These are phyloP conservation scores for Neurospora sp. DNA, from an alignment of 495 filamentous ascomycete species.

Conservation along the genomic window DNA sequence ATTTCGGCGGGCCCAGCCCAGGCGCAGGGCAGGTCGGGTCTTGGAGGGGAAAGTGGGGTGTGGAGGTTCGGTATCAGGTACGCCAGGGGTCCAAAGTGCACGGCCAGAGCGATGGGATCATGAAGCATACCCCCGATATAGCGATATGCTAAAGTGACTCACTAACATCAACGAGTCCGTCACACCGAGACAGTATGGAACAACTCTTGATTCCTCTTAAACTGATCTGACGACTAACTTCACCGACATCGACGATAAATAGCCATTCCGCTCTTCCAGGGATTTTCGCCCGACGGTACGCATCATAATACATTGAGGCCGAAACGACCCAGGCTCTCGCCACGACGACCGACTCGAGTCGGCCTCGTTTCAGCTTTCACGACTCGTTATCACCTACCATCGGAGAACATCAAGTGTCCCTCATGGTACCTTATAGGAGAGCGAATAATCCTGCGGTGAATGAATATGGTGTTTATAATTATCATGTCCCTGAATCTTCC, in stretches of 20 bases:
- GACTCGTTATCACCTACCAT: neutral
- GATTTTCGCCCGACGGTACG: neutral
- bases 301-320: neutral
- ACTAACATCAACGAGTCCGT: neutral
- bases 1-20: constrained; percentile 12
- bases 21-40: neutral
- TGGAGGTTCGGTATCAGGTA: constrained; percentile 1
- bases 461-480: neutral
- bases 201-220: neutral
- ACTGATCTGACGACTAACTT: neutral
- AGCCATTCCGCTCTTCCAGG: neutral
- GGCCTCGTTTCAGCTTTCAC: neutral
- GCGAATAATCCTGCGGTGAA: too few relatives aligned
- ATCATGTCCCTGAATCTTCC: neutral
- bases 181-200: neutral
- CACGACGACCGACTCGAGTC: neutral
- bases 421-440: too few relatives aligned
- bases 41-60: constrained; percentile 23
- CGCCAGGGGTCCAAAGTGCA: constrained; percentile 6
- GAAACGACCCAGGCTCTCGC: neutral
- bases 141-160: constrained; percentile 3
- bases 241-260: neutral
- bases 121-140: neutral
- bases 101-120: neutral
- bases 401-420: neutral